phyloP scores from a whole-genome alignment of 495 filamentous ascomycete species.

The Hyaloscypha bicolor region DNA sequence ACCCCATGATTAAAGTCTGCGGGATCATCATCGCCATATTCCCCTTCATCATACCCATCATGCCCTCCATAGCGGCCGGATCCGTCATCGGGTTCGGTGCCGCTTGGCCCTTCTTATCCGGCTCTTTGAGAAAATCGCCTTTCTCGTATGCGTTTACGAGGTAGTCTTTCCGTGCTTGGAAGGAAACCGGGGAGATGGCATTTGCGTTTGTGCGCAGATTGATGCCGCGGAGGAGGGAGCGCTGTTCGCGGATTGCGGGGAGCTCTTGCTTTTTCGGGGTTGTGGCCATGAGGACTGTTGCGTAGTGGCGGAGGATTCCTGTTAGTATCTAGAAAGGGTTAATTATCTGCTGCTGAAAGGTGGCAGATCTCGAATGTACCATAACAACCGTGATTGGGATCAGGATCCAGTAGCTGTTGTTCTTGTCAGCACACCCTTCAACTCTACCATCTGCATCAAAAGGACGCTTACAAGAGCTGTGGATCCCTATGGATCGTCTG shows the following conservation, averaged over 20 bases:
- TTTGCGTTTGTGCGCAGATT: conserved; percentile 80
- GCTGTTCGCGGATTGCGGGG: conserved; percentile 81
- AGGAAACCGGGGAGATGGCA: conserved; percentile 73
- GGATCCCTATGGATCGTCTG: conserved; percentile 99
- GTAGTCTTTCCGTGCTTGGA: conserved; percentile 76
- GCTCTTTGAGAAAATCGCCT: conserved; percentile 87
- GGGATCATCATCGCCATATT: conserved; percentile 99
- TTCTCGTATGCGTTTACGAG: conserved; percentile 78
- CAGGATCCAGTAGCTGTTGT: conserved; percentile 66
- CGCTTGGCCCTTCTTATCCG: conserved; percentile 79
- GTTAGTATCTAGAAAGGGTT: conserved; percentile 72
- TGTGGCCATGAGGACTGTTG: conserved; percentile 83
- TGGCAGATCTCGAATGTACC: conserved; percentile 51
- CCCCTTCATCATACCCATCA: conserved; percentile 99
- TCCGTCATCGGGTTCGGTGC: conserved; percentile 95
- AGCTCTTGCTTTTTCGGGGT: conserved; percentile 80
- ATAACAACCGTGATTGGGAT: conserved; percentile 97
- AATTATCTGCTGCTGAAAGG: not conserved
- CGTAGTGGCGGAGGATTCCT: conserved; percentile 94
- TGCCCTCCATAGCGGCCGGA: conserved; percentile 96
- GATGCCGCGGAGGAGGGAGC: conserved; percentile 81
- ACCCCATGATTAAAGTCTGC: conserved; percentile 98
- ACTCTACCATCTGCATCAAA: not conserved
- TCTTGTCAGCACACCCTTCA: conserved; percentile 10
- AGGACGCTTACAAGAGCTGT: conserved; percentile 78